Evolutionary conservation across 495 filamentous ascomycete species (phyloP), one percentile per base, ranked within the genome.

Genomic region (Terfezia claveryi): DNA sequence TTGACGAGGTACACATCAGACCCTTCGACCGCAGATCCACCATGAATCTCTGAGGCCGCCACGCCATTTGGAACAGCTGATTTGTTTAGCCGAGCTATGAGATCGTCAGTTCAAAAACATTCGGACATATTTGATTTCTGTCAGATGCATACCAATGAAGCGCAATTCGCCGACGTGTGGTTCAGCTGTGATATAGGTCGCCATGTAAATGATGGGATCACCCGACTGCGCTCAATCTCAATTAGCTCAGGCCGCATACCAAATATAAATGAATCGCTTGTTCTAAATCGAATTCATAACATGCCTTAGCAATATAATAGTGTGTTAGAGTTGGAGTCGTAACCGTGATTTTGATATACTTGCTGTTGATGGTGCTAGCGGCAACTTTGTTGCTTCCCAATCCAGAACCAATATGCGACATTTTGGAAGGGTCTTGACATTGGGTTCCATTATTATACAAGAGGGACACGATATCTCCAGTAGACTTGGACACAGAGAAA

Each of bases 391-490:
- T 74, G n/a, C 68, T 67, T 10, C 77, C 77, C 10, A 82, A 71
- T 10, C 79, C 77, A 10, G 79, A 81, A 38, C 69, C 70, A 52
- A 82, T 75, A 46, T 81, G 79, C 10, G 73, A 75, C 14, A 70
- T 72, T 8, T 68, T 68, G 38, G 67, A 65, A 20, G 62, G 58
- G 57, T 77, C 76, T 60, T 81, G 78, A 37, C 76, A 68, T 59
- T 82, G 75, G 17, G 70, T 69, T 49, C 73, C 72, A 50, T 74
- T 75, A 60, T 70, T 75, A 60, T 70, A 81, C 20, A 71, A 71
- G 63, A 82, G 74, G 1, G 77, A 80, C 12, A 72, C 76, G 58
- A 81, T 78, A 62, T 82, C 79, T 55, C 79, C 80, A 62, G 63
- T 80, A 8, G 66, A 63, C 38, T 72, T 69, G 56, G 67, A 73